Conservation (phyloP, 208 protist genomes). For the Vickermania ingenoplastis region DNA sequence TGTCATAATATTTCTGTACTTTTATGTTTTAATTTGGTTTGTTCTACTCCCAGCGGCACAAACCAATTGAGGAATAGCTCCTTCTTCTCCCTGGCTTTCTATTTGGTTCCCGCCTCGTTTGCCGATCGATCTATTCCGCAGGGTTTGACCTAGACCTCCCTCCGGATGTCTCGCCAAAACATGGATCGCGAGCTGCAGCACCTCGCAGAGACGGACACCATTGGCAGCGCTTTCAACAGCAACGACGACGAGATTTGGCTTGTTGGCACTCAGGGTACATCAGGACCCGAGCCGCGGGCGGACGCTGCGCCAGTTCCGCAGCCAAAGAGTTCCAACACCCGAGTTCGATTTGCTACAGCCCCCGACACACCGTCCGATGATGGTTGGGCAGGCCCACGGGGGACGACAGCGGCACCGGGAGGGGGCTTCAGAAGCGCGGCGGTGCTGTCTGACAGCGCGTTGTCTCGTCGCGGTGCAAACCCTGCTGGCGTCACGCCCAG, state of each 20-base stretch:
- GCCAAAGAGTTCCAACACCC: background rate
- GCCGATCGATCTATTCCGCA: too few relatives aligned
- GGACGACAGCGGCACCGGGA: background rate
- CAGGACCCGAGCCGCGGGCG: background rate
- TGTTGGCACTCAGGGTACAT: background rate
- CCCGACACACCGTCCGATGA: background rate
- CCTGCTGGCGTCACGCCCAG: background rate
- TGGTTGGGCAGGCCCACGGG: background rate
- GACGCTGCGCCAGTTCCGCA: background rate
- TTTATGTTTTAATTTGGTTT: too few relatives aligned
- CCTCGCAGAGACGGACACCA: constrained; percentile 4
- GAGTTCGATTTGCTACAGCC: background rate
- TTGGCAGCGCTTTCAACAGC: background rate
- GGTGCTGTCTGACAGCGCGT: background rate
- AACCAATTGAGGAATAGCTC: too few relatives aligned
- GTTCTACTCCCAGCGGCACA: too few relatives aligned
- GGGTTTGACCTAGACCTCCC: too few relatives aligned
- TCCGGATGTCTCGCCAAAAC: too few relatives aligned
- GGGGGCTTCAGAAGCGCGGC: background rate
- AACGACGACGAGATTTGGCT: background rate
- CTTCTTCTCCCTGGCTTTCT: too few relatives aligned
- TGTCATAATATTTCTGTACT: too few relatives aligned
- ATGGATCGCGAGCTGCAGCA: background rate
- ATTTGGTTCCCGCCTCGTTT: too few relatives aligned
- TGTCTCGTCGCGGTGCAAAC: background rate